A percentile compares a stretch with the other conserved stretches of the same genome.
phyloP scores from a whole-genome alignment of 139 green algal genomes.

The Chara braunii region DNA sequence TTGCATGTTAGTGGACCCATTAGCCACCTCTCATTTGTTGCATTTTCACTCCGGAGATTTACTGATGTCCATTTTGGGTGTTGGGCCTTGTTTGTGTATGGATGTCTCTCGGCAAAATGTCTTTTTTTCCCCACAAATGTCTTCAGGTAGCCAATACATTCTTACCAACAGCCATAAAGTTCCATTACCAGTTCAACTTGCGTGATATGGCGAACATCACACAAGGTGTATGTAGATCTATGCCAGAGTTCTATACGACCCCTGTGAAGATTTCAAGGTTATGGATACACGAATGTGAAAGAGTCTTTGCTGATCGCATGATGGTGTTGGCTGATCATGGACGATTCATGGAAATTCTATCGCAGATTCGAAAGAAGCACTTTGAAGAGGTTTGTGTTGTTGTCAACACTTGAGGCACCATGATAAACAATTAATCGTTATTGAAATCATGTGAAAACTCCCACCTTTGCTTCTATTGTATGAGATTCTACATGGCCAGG shows the following conservation, averaged over 20 bases:
- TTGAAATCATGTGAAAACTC: no score
- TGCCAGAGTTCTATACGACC: conserved; percentile 62
- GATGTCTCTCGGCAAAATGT: no score
- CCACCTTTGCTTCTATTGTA: no score
- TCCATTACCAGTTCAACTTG: conserved; percentile 90
- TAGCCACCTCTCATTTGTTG: no score
- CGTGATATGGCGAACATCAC: conserved; percentile 74
- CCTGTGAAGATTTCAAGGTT: conserved; percentile 59
- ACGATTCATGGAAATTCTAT: conserved; percentile 66
- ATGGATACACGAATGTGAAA: conserved; percentile 76
- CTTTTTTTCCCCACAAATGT: no score
- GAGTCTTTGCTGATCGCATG: conserved; percentile 76
- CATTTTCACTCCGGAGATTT: no score
- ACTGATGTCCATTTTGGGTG: no score
- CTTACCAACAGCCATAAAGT: conserved; percentile 75
- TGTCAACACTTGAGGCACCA: no score
- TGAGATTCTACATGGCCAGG: no score
- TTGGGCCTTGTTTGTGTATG: no score
- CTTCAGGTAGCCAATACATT: conserved; percentile 70
- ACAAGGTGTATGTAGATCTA: conserved; percentile 68
- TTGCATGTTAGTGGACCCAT: no score
- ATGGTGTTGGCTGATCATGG: conserved; percentile 64
- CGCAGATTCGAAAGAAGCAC: conserved; percentile 57
- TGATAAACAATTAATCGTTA: no score
- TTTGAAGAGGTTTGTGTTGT: conserved; percentile 59